Evolutionary conservation across 2,329 filamentous ascomycete species (phyloP).

Genomic region (Fusarium verrucosum): DNA sequence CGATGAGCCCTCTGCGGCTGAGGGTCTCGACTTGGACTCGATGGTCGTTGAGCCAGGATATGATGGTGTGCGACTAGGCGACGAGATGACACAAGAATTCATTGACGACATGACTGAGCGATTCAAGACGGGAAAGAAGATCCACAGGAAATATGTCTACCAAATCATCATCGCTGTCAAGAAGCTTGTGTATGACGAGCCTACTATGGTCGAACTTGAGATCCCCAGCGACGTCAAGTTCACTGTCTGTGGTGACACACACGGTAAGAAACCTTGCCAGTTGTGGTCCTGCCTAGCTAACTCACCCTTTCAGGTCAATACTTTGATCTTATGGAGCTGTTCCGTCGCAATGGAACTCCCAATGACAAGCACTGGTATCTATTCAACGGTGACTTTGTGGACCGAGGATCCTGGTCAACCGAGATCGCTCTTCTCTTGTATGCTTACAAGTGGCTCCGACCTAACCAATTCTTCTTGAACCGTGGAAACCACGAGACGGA

Average conservation of each 20-base stretch:
- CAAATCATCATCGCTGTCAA: conserved; percentile 92
- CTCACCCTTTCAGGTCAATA: conserved; percentile 75
- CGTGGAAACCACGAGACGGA: conserved; percentile 98
- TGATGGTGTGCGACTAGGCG: conserved; percentile 80
- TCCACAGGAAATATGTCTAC: conserved; percentile 96
- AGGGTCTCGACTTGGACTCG: conserved; percentile 86
- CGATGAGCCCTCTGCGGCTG: conserved; percentile 90
- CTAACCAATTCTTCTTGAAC: conserved; percentile 91
- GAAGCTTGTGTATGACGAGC: conserved; percentile 88
- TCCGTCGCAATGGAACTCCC: conserved; percentile 87
- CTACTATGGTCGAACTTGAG: conserved; percentile 95
- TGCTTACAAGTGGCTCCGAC: conserved; percentile 95
- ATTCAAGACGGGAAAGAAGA: conserved; percentile 95
- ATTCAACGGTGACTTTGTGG: conserved; percentile 99
- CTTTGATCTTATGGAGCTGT: conserved; percentile 96
- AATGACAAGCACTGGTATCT: conserved; percentile 90
- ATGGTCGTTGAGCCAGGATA: conserved; percentile 86
- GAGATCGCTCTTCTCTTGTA: conserved; percentile 95
- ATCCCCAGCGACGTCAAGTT: conserved; percentile 80
- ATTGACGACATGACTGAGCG: conserved; percentile 96
- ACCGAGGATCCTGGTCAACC: conserved; percentile 97
- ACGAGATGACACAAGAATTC: conserved; percentile 94
- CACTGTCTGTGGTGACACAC: conserved; percentile 97
- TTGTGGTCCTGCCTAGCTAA: conserved; percentile 32
- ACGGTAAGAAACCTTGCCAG: conserved; percentile 68